Conservation (phyloP, 163 green algal species). For the Coccomyxa subellipsoidea region DNA sequence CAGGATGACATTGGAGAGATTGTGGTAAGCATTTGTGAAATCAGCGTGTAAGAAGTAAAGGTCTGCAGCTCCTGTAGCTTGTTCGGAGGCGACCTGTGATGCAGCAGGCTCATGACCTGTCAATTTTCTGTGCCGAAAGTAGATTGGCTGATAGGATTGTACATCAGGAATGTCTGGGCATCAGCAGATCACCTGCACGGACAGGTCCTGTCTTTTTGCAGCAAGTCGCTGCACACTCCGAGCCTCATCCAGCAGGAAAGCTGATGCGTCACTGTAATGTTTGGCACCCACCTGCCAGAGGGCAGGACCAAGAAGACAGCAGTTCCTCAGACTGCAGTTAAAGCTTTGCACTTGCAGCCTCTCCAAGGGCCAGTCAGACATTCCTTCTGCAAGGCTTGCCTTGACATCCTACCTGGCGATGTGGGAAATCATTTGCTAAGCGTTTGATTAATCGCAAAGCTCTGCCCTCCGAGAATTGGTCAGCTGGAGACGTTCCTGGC, state of each 20-base stretch:
- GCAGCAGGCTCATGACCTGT: not conserved
- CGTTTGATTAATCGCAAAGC: constrained; percentile 29
- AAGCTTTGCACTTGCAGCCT: not conserved
- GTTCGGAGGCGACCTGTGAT: not conserved
- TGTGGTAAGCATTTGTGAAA: constrained; percentile 57
- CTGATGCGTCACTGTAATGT: constrained; percentile 13
- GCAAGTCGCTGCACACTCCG: constrained; percentile 7
- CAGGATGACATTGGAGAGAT: constrained; percentile 69
- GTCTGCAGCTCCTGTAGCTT: constrained; percentile 33
- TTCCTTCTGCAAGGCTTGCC: not conserved
- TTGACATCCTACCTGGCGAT: not conserved
- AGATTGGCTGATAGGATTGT: no score
- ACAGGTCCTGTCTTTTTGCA: not conserved
- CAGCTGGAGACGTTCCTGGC: not conserved
- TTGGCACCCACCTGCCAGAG: constrained; percentile 19
- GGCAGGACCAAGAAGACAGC: no score
- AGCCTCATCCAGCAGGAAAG: constrained; percentile 33
- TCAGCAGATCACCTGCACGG: not conserved
- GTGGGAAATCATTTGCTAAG: constrained; percentile 28
- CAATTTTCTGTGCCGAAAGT: no score
- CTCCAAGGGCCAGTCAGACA: not conserved
- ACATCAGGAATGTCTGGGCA: no score
- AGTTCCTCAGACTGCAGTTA: no score
- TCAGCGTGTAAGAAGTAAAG: constrained; percentile 42
- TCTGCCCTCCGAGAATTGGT: constrained; percentile 41